phyloP scores from a whole-genome alignment of 305 asterid species.

The Fraxinus greggii region DNA sequence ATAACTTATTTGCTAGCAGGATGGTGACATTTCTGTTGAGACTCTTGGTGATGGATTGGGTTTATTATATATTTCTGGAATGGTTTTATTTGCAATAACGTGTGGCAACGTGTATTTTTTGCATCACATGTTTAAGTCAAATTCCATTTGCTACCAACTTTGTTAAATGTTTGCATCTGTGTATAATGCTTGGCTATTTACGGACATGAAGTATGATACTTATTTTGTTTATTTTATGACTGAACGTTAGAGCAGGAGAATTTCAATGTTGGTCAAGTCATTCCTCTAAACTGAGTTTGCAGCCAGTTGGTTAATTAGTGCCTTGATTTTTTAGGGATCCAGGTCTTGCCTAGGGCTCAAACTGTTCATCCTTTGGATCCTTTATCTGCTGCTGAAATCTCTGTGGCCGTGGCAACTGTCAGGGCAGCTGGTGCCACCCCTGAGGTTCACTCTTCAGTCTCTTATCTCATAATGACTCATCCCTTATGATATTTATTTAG shows the following conservation, averaged over 20 bases:
- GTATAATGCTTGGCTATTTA: conserved; percentile 2
- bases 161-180: not conserved
- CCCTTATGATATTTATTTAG: not conserved
- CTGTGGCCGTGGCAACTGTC: conserved; percentile 79
- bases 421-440: conserved; percentile 91
- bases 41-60: not conserved
- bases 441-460: conserved; percentile 46
- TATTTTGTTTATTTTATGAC: conserved; percentile 5
- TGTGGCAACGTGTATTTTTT: not conserved
- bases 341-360: conserved; percentile 59
- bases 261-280: not conserved
- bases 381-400: conserved; percentile 72
- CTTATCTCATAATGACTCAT: not conserved
- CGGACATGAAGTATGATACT: not conserved
- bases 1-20: not conserved
- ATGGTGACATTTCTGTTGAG: not conserved
- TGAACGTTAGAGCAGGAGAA: conserved; percentile 17
- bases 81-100: conserved; percentile 7
- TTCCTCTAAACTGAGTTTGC: conserved; percentile 3
- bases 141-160: not conserved
- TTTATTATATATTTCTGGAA: not conserved
- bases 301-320: conserved; percentile 14
- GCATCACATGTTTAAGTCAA: conserved; percentile 18
- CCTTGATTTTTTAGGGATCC: conserved; percentile 49
- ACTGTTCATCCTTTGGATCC: conserved; percentile 82